phyloP scores from a whole-genome alignment of 1,284 basidiomycete genomes.

The Trametes sp. region DNA sequence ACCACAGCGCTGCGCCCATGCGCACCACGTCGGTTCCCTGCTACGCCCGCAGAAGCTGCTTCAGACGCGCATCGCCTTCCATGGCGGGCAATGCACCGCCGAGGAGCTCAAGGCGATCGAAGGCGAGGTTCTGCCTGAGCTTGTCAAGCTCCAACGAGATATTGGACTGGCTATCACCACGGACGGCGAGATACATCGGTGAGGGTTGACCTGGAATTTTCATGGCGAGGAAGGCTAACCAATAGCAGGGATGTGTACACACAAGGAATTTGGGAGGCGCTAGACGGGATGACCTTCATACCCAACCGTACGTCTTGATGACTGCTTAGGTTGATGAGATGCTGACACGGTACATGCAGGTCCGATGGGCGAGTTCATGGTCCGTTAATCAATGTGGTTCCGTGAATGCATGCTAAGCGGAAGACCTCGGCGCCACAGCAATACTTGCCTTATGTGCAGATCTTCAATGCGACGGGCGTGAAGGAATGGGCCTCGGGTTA shows the following conservation, averaged over 20 bases:
- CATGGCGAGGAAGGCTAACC: not conserved
- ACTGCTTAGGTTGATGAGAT: slow-evolving; percentile 13
- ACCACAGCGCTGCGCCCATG: slow-evolving; percentile 44
- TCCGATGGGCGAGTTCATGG: slow-evolving; percentile 24
- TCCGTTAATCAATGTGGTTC: not conserved
- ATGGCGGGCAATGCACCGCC: slow-evolving; percentile 43
- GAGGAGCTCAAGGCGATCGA: slow-evolving; percentile 52
- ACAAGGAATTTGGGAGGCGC: slow-evolving; percentile 64
- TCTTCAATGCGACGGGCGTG: slow-evolving; percentile 52
- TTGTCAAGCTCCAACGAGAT: slow-evolving; percentile 51
- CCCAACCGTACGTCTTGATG: slow-evolving; percentile 53
- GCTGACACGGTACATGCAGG: slow-evolving; percentile 10
- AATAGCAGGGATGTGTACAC: slow-evolving; percentile 57
- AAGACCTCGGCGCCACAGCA: slow-evolving; percentile 39
- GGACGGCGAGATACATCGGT: slow-evolving; percentile 56
- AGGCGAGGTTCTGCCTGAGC: slow-evolving; percentile 37
- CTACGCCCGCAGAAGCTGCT: slow-evolving; percentile 52
- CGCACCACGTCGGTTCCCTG: slow-evolving; percentile 54
- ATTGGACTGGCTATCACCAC: slow-evolving; percentile 52
- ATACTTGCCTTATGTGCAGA: slow-evolving; percentile 55
- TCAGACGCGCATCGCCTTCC: slow-evolving; percentile 46
- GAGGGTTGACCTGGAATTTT: not conserved
- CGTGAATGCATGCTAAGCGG: not conserved
- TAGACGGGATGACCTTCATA: slow-evolving; percentile 66
- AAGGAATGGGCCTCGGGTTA: slow-evolving; percentile 54